These are phyloP conservation scores for Rauvolfia tetraphylla DNA, from an alignment of 257 asterid species.

Conservation along the genomic window DNA sequence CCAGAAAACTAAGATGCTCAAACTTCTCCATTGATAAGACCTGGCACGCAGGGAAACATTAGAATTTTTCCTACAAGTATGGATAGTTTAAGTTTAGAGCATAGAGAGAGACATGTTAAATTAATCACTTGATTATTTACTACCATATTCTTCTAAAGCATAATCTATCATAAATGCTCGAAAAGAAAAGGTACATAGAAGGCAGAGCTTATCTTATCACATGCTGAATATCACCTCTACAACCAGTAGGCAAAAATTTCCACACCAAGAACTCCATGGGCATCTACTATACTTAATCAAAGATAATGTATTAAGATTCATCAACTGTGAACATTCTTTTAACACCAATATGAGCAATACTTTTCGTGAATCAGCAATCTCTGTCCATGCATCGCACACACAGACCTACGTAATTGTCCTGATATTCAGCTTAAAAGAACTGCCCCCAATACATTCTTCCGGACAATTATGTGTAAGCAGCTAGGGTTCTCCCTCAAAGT, in stretches of 20 bases:
- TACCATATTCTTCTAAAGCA: not conserved
- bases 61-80: slow-evolving; percentile 12
- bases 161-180: not conserved
- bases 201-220: not conserved
- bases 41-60: slow-evolving; percentile 35
- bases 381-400: no score
- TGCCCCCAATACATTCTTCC: not conserved
- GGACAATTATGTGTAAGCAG: not conserved
- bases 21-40: slow-evolving; percentile 76
- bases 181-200: not conserved
- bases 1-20: slow-evolving; percentile 75
- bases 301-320: not conserved
- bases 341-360: no score
- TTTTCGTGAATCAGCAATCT: no score
- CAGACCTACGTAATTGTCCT: no score
- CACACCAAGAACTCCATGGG: not conserved
- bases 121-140: not conserved
- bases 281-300: not conserved
- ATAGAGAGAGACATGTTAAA: not conserved
- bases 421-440: not conserved
- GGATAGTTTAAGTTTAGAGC: not conserved
- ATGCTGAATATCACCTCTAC: not conserved
- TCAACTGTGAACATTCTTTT: not conserved
- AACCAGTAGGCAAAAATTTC: not conserved
- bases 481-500: no score